These are phyloP conservation scores for Protomyces inundatus DNA, from an alignment of 1,139 yeast genomes.

Conservation along the genomic window DNA sequence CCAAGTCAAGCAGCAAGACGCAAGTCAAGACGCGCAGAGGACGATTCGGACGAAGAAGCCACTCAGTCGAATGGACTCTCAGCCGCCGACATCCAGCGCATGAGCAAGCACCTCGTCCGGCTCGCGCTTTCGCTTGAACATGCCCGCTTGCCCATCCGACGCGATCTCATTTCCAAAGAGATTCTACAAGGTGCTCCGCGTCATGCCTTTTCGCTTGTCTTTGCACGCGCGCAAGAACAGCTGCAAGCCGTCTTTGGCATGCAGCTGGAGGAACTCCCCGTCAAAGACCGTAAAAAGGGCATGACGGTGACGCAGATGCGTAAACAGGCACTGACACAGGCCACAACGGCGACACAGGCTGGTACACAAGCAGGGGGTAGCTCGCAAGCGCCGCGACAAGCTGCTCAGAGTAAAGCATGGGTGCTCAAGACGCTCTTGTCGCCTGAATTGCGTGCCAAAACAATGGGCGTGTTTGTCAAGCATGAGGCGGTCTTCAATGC, in stretches of 20 bases:
- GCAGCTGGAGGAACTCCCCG: constrained; percentile 31
- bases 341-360: constrained; percentile 5
- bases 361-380: not conserved
- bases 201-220: constrained; percentile 29
- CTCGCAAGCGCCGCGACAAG: not conserved
- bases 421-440: constrained; percentile 26
- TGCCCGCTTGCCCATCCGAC: constrained; percentile 29
- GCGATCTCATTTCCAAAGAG: constrained; percentile 29
- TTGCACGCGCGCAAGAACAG: constrained; percentile 29
- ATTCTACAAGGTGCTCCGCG: constrained; percentile 28
- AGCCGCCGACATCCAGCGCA: constrained; percentile 27
- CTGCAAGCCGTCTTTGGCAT: constrained; percentile 29
- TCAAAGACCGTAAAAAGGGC: constrained; percentile 22
- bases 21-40: not conserved
- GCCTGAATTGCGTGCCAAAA: constrained; percentile 12
- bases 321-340: constrained; percentile 11
- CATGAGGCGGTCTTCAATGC: constrained; percentile 20
- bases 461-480: constrained; percentile 14
- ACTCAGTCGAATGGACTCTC: not conserved
- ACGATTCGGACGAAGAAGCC: not conserved
- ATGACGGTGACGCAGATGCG: constrained; percentile 27
- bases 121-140: constrained; percentile 30
- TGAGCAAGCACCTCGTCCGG: constrained; percentile 31
- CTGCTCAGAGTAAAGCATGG: constrained; percentile 26
- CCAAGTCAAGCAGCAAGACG: not conserved